phyloP scores from a whole-genome alignment of 768 basidiomycete species.

The Auriscalpium orientale region DNA sequence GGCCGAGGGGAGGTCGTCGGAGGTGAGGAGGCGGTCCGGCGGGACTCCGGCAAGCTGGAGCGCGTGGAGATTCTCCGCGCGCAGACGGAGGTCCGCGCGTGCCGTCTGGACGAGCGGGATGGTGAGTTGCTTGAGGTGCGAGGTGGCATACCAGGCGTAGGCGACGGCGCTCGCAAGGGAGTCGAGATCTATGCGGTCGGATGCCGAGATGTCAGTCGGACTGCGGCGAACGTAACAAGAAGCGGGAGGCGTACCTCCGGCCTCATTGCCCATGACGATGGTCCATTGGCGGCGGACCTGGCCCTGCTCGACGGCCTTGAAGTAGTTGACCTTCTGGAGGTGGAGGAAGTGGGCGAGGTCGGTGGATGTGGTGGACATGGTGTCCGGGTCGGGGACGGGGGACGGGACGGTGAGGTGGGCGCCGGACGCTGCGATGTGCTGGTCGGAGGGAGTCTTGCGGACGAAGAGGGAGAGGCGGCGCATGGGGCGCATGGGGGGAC shows the following conservation, averaged over 20 bases:
- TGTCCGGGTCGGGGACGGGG: not conserved
- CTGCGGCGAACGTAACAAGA: not conserved
- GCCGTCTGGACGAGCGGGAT: slow-evolving; percentile 71
- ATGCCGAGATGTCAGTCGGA: not conserved
- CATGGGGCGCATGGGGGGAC: not conserved
- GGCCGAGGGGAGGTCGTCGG: slow-evolving; percentile 51
- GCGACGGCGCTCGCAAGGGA: slow-evolving; percentile 79
- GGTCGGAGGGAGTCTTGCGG: not conserved
- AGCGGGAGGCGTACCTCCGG: slow-evolving; percentile 59
- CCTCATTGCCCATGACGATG: slow-evolving; percentile 92
- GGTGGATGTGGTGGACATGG: not conserved
- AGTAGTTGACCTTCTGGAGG: slow-evolving; percentile 12
- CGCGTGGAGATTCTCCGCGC: slow-evolving; percentile 83
- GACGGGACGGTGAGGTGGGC: not conserved
- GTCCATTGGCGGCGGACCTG: slow-evolving; percentile 48
- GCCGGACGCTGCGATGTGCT: not conserved
- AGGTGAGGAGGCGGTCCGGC: slow-evolving; percentile 52
- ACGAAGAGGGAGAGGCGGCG: not conserved
- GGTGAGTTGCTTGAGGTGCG: slow-evolving; percentile 32
- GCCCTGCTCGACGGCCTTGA: slow-evolving; percentile 4
- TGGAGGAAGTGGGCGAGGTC: slow-evolving; percentile 6
- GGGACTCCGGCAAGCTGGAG: slow-evolving; percentile 51
- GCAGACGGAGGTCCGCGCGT: slow-evolving; percentile 62
- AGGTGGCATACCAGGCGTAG: slow-evolving; percentile 68
- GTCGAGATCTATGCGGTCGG: slow-evolving; percentile 66